Base-by-base conservation (phyloP, 805 yeast species). In the Cyberlindnera subsufficiens region DNA sequence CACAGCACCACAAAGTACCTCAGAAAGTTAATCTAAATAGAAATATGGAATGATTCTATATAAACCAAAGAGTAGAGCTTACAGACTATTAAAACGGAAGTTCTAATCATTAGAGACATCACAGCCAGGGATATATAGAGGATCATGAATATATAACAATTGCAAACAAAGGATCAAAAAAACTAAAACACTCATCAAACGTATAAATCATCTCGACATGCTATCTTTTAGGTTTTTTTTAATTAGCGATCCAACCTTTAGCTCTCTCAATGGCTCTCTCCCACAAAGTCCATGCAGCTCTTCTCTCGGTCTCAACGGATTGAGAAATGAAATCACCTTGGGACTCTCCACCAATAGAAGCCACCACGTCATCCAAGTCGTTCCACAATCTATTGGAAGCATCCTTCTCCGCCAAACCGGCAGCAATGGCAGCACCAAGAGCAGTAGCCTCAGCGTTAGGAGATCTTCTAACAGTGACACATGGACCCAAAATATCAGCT, bases 381-480 rank as follows among this genome's bases (percentile, higher is more conserved):
- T 71, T 72, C 96, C 96, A 90, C 37, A 88, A 63, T 44, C 86
- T 74, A 17, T 79, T 77, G 19, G 69, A 64, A 13, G 78, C 67
- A 14, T 77, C 68, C 43, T 65, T 55, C 40, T 57, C 55, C 6
- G 70, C 78, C 55, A 89, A 68, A 11, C 96, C 96, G 3, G 98
- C 96, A 25, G 96, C 96, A 52, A 91, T 85, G 5, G 97, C 96
- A 7, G 96, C 96, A 25, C 98, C 98, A 49, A 90, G 73, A 0
- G 97, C 96, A 5, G 97, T 90, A 60, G 96, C 88, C 65, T 90
- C 98, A 30, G 87, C 70, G 61, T 82, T 85, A 29, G 78, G 75
- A 2, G 96, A 89, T 55, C 96, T 74, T 53, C 78, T 76, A 35
- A 90, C 91, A 22, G 81, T 78, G 32, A 82, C 86, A 65, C 89